phyloP scores from a whole-genome alignment of 2,329 filamentous ascomycete species.

The Akanthomyces dipterigenus region DNA sequence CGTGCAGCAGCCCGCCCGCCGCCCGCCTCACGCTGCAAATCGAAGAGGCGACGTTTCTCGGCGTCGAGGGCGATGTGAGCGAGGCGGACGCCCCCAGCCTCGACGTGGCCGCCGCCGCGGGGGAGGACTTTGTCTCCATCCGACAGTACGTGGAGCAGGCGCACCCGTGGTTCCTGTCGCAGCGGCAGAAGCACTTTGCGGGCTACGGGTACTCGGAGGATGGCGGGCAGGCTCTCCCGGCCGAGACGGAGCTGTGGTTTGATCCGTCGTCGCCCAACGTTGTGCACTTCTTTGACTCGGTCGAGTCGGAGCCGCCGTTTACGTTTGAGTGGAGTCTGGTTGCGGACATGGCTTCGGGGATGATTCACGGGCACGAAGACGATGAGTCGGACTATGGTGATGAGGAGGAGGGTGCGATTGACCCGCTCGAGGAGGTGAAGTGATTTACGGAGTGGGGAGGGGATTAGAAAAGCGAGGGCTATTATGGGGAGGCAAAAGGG shows the following conservation, averaged over 20 bases:
- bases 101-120: background rate
- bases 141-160: background rate
- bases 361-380: background rate
- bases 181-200: background rate
- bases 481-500: no score
- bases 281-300: slow-evolving; percentile 5
- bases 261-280: slow-evolving; percentile 3
- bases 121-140: background rate
- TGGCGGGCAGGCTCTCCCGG: background rate
- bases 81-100: background rate
- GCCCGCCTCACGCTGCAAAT: background rate
- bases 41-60: background rate
- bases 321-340: slow-evolving; percentile 4
- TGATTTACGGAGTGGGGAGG: background rate
- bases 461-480: no score
- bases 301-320: slow-evolving; percentile 4
- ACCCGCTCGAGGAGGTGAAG: background rate
- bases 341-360: background rate
- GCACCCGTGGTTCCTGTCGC: slow-evolving; percentile 4
- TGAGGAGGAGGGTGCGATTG: background rate
- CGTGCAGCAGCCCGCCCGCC: background rate
- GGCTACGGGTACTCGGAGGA: background rate
- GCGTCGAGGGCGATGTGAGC: background rate
- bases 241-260: slow-evolving; percentile 6
- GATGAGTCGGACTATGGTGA: background rate